Evolutionary conservation across 2,329 filamentous ascomycete genomes (phyloP).

Genomic region (Alternaria hordeiaustralica): DNA sequence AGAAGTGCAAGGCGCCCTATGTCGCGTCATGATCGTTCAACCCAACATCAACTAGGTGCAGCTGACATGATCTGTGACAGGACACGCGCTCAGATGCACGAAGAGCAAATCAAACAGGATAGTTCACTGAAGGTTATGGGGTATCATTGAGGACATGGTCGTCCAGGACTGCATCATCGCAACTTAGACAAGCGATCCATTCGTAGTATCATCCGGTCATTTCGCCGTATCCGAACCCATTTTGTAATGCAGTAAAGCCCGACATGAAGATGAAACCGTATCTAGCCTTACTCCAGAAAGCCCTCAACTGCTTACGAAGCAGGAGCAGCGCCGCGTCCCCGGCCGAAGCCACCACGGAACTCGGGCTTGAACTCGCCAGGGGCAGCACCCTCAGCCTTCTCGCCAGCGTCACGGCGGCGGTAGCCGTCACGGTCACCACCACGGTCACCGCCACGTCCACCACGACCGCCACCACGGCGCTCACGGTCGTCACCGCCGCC

Average conservation of each 20-base stretch:
- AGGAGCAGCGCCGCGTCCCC: slow-evolving; percentile 47
- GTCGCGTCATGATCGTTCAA: too few species aligned
- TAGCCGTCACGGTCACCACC: slow-evolving; percentile 81
- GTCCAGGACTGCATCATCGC: slow-evolving; percentile 29
- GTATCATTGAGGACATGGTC: slow-evolving; percentile 47
- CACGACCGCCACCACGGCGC: slow-evolving; percentile 75
- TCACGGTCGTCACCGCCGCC: slow-evolving; percentile 76
- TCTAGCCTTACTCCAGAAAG: slow-evolving; percentile 29
- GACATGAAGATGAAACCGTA: slow-evolving; percentile 34
- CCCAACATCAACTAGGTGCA: not conserved
- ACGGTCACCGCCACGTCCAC: slow-evolving; percentile 64
- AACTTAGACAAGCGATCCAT: slow-evolving; percentile 40
- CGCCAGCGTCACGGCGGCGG: slow-evolving; percentile 79
- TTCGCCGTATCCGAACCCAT: slow-evolving; percentile 47
- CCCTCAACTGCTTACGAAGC: slow-evolving; percentile 42
- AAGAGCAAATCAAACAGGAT: not conserved
- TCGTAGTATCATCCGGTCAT: slow-evolving; percentile 49
- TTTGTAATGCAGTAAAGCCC: slow-evolving; percentile 42
- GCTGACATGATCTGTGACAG: not conserved
- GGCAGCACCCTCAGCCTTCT: slow-evolving; percentile 49
- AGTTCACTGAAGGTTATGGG: slow-evolving; percentile 41
- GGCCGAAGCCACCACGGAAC: slow-evolving; percentile 54
- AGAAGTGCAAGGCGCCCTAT: not conserved
- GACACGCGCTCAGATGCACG: not conserved
- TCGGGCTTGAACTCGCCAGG: slow-evolving; percentile 53